Base-by-base conservation (phyloP, 148 eudicot genomes). In the Dianthus caryophyllus region DNA sequence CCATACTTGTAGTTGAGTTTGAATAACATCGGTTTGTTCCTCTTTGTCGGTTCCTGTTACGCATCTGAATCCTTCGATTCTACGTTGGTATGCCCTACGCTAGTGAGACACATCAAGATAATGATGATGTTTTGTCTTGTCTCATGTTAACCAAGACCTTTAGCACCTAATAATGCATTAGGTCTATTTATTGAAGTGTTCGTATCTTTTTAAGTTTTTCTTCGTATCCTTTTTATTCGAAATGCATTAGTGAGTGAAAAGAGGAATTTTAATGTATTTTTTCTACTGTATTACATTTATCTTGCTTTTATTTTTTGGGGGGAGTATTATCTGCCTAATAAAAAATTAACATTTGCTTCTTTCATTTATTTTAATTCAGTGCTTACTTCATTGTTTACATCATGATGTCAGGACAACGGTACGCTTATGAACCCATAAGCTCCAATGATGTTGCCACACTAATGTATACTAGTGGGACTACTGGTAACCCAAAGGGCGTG, bases 401-500 rank as follows among this genome's bases (percentile, higher is more conserved):
- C 36, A 68, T 77, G 38, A 66, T 77, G 78, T 70, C 85, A 94
- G 98, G 92, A 73, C 71, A 83, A 46, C 75, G 75, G 27, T 86
- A 78, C 77, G 51, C 46, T 15, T 90, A 83, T 79, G 87, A 89
- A 78, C 79, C 95, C 69, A 90, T 94, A 70, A 82, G 70, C 79
- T 82, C 96, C 58, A 83, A 86, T 73, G 96, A 89, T 70, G 68
- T 84, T 56, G 98, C 98, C 58, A 84, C 98, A 13, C 83, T 94
- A 69, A 74, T 94, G 65, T 94, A 94, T 70, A 94, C 98, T 66
- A 94, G 98, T 80, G 98, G 98, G 44, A 94, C 97, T 65, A 90
- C 96, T 56, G 96, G 95, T 47, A 88, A 84, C 56, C 98, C 98
- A 20, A 94, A 94, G 75, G 98, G 98, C 59, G 98, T 94, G 30